Base-by-base conservation (phyloP, 2,329 filamentous ascomycete species). In the Trichoderma sp. region DNA sequence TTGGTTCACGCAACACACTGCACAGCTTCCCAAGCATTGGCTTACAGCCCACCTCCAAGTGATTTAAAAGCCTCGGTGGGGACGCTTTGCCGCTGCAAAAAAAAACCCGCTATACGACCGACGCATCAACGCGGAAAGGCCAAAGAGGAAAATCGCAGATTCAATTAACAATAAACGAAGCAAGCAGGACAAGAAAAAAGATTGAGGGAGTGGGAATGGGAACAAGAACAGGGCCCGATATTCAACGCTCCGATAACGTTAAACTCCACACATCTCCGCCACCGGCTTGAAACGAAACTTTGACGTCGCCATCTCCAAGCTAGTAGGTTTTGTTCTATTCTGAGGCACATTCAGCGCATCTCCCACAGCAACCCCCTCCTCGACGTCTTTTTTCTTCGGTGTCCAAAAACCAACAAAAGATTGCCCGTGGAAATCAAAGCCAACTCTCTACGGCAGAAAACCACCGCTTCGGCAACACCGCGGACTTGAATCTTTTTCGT, bases 391-490 rank as follows among this genome's bases (percentile, higher is more conserved):
- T 23, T 23, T 20, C 17, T 34, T 20, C 3, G 30, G 20, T 12
- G n/a, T n/a, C 23, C 50, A 36, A 58, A 58, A 58, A 9, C 62
- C 57, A 61, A 26, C 58, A 11, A 28, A 61, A 39, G 3, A n/a
- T 23, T 26, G 4, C 39, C 67, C 59, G 15, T 17, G 32, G 59
- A 28, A 47, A 43, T 12, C 59, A 15, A 63, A 20, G 20, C 34
- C 34, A 36, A 15, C 1, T 36, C 12, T 11, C 12, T 11, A 34
- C 32, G 32, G 32, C 32, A 34, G 32, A 34, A 34, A 34, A 5
- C 3, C 32, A 47, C 17, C 30, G 36, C 43, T 50, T 69, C 70
- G 70, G 70, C 64, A 59, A 62, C 64, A 71, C 70, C 70, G 70
- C 65, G 70, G 70, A 69, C 64, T 69, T 39, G 64, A 36, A 47